Conservation (phyloP, 805 yeast species). For the Komagataella ulmi region DNA sequence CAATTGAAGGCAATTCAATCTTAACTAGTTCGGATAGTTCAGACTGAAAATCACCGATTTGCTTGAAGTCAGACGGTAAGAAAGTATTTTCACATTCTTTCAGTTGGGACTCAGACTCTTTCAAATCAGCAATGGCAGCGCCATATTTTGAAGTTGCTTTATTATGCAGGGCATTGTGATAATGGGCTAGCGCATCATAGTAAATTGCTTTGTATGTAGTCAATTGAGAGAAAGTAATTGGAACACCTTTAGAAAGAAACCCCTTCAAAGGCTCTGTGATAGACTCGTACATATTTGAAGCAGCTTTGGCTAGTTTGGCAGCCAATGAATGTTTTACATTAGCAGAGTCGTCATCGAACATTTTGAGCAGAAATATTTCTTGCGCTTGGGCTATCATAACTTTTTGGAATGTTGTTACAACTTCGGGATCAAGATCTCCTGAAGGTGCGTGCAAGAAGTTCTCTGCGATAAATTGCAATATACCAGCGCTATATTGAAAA, state of each 20-base stretch:
- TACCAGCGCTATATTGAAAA: conserved; percentile 70
- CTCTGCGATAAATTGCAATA: conserved; percentile 57
- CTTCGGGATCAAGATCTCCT: conserved; percentile 56
- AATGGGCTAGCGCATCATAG: conserved; percentile 46
- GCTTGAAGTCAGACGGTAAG: conserved; percentile 3
- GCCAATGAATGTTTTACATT: conserved; percentile 50
- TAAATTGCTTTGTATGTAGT: conserved; percentile 39
- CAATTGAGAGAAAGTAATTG: conserved; percentile 34
- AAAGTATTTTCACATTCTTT: conserved; percentile 4
- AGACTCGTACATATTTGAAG: conserved; percentile 40
- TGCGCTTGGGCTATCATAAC: conserved; percentile 82
- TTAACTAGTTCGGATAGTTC: conserved; percentile 8
- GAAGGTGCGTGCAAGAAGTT: conserved; percentile 86
- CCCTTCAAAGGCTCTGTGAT: conserved; percentile 31
- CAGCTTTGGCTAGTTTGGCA: conserved; percentile 60
- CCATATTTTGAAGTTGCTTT: conserved; percentile 56
- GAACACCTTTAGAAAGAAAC: conserved; percentile 12
- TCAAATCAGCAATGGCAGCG: conserved; percentile 55
- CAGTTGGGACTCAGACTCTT: conserved; percentile 31
- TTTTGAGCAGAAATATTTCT: conserved; percentile 62
- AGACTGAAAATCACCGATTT: conserved; percentile 16
- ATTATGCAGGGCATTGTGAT: conserved; percentile 40
- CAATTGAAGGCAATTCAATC: conserved; percentile 24
- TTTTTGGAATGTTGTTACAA: conserved; percentile 47
- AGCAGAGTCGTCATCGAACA: conserved; percentile 31